A percentile compares a stretch with the other conserved stretches of the same genome.
These are phyloP conservation scores for Hypoxylon sp. DNA, from an alignment of 2,329 filamentous ascomycete species.

Conservation along the genomic window DNA sequence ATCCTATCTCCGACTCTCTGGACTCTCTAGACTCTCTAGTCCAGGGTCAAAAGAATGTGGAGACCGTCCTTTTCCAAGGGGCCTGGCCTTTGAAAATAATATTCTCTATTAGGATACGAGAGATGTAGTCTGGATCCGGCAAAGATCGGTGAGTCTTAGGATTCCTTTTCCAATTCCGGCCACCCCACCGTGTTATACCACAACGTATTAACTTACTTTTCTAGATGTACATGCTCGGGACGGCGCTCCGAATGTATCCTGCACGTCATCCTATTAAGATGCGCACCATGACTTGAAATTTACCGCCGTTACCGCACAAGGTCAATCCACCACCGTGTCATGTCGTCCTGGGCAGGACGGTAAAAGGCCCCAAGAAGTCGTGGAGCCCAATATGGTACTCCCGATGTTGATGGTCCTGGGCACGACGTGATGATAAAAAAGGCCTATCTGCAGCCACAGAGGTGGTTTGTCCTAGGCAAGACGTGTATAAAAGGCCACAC, in stretches of 20 bases:
- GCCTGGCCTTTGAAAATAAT: background rate
- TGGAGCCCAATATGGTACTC: conserved; percentile 44
- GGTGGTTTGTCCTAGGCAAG: conserved; percentile 56
- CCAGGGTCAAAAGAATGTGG: background rate
- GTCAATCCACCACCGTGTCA: conserved; percentile 19
- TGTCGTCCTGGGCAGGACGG: conserved; percentile 56
- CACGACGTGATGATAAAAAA: conserved; percentile 44
- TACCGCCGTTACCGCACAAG: background rate
- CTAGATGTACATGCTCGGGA: background rate
- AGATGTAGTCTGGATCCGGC: background rate
- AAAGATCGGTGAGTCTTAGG: background rate
- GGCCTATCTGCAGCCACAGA: conserved; percentile 36
- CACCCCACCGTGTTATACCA: background rate
- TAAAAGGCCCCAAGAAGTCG: conserved; percentile 45
- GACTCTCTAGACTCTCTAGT: background rate
- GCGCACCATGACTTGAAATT: conserved; percentile 9
- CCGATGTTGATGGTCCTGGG: conserved; percentile 47
- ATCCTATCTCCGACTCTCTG: background rate
- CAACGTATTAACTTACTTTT: background rate
- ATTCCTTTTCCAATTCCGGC: background rate
- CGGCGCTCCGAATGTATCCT: background rate
- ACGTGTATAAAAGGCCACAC: conserved; percentile 54
- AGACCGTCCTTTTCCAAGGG: background rate
- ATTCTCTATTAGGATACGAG: background rate
- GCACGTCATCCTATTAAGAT: background rate